A percentile compares a stretch with the other conserved stretches of the same genome.
These are phyloP conservation scores for Xylariaceae sp. DNA, from an alignment of 2,329 filamentous ascomycete genomes.

Conservation along the genomic window DNA sequence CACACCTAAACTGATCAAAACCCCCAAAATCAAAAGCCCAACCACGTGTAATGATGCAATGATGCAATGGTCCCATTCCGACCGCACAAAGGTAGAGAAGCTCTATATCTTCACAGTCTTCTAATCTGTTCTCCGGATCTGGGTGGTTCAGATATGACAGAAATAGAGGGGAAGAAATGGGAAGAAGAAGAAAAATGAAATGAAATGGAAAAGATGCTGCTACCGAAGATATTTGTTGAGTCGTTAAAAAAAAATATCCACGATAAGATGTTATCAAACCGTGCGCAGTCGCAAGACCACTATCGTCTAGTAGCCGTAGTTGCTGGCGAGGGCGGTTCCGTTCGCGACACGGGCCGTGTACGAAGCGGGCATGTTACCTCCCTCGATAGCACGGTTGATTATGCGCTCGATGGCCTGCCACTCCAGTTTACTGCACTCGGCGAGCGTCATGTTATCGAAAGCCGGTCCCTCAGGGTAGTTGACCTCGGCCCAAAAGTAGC, in stretches of 20 bases:
- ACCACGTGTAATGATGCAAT: background rate
- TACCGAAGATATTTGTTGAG: background rate
- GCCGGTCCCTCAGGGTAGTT: constrained; percentile 46
- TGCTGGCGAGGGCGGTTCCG: background rate
- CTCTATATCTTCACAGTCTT: background rate
- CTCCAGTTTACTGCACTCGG: constrained; percentile 52
- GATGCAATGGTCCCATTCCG: background rate
- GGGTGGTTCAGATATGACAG: background rate
- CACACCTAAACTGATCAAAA: too few species aligned
- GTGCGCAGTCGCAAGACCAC: background rate
- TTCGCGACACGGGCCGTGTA: constrained; percentile 12
- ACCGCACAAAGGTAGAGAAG: background rate
- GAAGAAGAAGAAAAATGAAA: constrained; percentile 3
- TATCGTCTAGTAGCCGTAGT: background rate
- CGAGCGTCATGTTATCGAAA: constrained; percentile 57
- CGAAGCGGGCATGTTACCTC: constrained; percentile 23
- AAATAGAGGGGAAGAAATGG: background rate
- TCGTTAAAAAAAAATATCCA: background rate
- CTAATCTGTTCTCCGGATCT: background rate
- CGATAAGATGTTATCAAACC: too few species aligned
- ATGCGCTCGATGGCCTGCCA: constrained; percentile 56
- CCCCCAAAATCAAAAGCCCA: too few species aligned
- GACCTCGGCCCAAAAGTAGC: constrained; percentile 58
- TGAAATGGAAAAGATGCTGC: background rate
- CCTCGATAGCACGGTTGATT: constrained; percentile 43